Evolutionary conservation across 306 rosid species (phyloP), one percentile per base, ranked within the genome.

Genomic region (Glycine tomentella): DNA sequence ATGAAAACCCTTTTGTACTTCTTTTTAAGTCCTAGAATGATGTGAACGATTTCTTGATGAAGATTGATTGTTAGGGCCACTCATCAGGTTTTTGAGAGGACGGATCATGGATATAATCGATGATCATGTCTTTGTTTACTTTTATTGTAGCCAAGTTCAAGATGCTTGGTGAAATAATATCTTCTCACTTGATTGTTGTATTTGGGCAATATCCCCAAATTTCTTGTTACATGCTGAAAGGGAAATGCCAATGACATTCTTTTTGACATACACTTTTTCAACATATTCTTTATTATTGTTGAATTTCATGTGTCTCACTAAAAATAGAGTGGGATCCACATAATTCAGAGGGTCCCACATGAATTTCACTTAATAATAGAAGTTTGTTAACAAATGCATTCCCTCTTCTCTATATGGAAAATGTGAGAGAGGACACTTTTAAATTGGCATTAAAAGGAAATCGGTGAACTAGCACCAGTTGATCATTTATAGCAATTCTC

Each of bases 161-260:
- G 40, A 72, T 72, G 59, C 52, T 83, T 17, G 46, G 53, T 62
- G 40, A 44, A 53, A 15, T 53, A 53, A 15, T 53, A 33, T 65
- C 13, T 14, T 36, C 17, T 44, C 51, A 48, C 55, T 11, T 33
- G 44, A 50, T 2, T 75, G 13, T 50, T 77, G 16, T 36, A 46
- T 45, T 45, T 45, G 10, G 52, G 20, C 46, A 33, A 25, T 2
- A 7, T 78, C 12, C 66, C 59, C 61, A 66, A 63, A 11, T 25
- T 15, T 56, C 69, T 2, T 58, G 13, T 67, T 76, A 17, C 13
- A 38, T 31, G 16, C 51, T 13, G 55, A 69, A 68, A 68, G 69
- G 2, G 48, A 67, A 52, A 74, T 48, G 5, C 3, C 57, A 51
- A 13, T 13, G 42, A 31, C 58, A 31, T 46, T 6, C 56, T 15